These are phyloP conservation scores for Entomortierella beljakovae DNA, from an alignment of 192 early-diverging fungal species.

Conservation along the genomic window DNA sequence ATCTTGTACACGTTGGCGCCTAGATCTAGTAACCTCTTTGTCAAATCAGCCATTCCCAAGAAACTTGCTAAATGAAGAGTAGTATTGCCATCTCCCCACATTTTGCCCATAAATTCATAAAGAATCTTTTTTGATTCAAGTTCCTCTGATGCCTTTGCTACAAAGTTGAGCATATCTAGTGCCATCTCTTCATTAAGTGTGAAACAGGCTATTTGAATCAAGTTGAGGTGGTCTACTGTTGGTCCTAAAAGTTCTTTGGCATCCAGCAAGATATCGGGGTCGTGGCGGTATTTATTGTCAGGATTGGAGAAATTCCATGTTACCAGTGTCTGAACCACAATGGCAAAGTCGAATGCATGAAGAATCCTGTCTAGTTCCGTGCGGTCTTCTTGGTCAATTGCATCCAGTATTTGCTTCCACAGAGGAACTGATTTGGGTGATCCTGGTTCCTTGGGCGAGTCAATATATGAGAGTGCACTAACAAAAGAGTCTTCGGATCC, in stretches of 20 bases:
- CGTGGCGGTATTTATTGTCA: slow-evolving; percentile 65
- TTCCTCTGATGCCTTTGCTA: slow-evolving; percentile 63
- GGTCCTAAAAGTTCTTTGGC: slow-evolving; percentile 69
- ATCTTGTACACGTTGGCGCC: slow-evolving; percentile 63
- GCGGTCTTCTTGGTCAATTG: slow-evolving; percentile 48
- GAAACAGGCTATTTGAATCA: slow-evolving; percentile 74
- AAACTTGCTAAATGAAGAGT: slow-evolving; percentile 73
- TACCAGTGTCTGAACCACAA: slow-evolving; percentile 46
- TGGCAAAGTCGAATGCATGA: slow-evolving; percentile 51
- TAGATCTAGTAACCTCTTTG: slow-evolving; percentile 65
- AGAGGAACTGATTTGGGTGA: slow-evolving; percentile 33
- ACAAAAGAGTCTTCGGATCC: slow-evolving; percentile 46
- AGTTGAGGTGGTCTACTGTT: slow-evolving; percentile 66
- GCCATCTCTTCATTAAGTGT: slow-evolving; percentile 74
- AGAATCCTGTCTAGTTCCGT: slow-evolving; percentile 29
- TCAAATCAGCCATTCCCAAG: slow-evolving; percentile 72
- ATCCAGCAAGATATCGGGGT: slow-evolving; percentile 68
- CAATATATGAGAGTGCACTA: slow-evolving; percentile 44
- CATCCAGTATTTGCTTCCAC: slow-evolving; percentile 49
- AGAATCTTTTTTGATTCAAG: slow-evolving; percentile 72
- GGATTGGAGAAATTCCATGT: slow-evolving; percentile 58
- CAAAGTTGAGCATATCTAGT: slow-evolving; percentile 70
- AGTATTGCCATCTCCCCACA: slow-evolving; percentile 78
- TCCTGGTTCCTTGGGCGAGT: slow-evolving; percentile 45
- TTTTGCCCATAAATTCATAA: slow-evolving; percentile 74